Evolutionary conservation across 1,139 yeast species (phyloP).

Genomic region (Hansenula sp.): DNA sequence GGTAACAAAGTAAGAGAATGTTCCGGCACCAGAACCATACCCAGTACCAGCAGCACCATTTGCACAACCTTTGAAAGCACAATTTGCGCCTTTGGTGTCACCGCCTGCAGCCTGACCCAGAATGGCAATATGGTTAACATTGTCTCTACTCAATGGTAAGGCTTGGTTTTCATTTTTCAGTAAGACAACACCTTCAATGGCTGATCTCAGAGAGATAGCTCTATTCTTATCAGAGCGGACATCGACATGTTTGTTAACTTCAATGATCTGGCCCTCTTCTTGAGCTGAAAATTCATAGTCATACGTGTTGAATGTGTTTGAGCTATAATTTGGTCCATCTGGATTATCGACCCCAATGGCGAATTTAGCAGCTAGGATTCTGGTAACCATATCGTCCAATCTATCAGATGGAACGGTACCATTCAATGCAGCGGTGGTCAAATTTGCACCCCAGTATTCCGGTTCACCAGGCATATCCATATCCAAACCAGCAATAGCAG

Average conservation of each 20-base stretch:
- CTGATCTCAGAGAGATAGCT: slow-evolving; percentile 43
- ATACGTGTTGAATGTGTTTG: slow-evolving; percentile 49
- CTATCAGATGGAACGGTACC: slow-evolving; percentile 47
- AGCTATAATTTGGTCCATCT: slow-evolving; percentile 44
- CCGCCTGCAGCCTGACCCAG: slow-evolving; percentile 49
- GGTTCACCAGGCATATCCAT: slow-evolving; percentile 64
- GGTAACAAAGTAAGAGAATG: slow-evolving; percentile 45
- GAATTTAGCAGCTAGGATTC: slow-evolving; percentile 54
- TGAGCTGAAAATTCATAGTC: slow-evolving; percentile 40
- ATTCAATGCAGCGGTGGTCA: slow-evolving; percentile 53
- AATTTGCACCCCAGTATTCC: slow-evolving; percentile 50
- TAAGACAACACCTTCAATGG: slow-evolving; percentile 46
- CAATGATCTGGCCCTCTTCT: slow-evolving; percentile 44
- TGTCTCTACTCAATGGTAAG: slow-evolving; percentile 34
- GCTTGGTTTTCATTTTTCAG: slow-evolving; percentile 43
- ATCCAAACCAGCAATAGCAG: slow-evolving; percentile 55
- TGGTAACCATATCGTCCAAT: slow-evolving; percentile 53
- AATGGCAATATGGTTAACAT: slow-evolving; percentile 35
- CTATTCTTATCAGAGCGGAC: slow-evolving; percentile 40
- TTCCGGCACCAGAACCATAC: slow-evolving; percentile 50
- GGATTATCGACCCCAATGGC: slow-evolving; percentile 34
- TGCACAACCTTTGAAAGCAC: slow-evolving; percentile 41
- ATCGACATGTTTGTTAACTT: slow-evolving; percentile 39
- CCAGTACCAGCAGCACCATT: slow-evolving; percentile 44
- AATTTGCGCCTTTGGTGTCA: slow-evolving; percentile 39